Base-by-base conservation (phyloP, 495 filamentous ascomycete genomes). In the Aspergillus leporis region DNA sequence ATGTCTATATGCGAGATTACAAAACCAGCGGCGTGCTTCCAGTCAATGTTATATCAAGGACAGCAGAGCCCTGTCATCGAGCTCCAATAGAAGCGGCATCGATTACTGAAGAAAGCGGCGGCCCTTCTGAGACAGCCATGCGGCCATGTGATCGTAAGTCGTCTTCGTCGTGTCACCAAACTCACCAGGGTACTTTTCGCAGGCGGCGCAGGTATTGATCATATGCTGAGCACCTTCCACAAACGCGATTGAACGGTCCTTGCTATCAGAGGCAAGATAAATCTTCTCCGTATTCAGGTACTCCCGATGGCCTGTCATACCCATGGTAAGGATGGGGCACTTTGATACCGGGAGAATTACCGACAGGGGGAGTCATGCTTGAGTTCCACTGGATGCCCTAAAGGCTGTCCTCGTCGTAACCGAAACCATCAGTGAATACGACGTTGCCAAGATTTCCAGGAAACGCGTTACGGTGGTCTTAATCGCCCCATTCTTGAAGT, bases 241-340 rank as follows among this genome's bases (percentile, higher is more conserved):
- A 45, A 62, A 62, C 0, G 50, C 49, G 43, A 62, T 62, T 14
- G 60, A 8, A 12, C 36, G 53, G 25, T 62, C 60, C 9, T 54
- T 55, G n/a, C 54, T 62, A 21, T 7, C 48, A 16, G 59, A 45
- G 6, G 21, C 32, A 9, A 62, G 55, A 32, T 58, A 46, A 40
- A 62, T 16, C 51, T 62, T 62, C 50, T 62, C 60, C 1, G 60
- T 54, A 31, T 62, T 62, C 21, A 62, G 23, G 21, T 62, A 62
- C 49, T 62, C 60, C 13, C 43, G 58, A 55, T 62, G 60, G 21
- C 60, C 60, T 1, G 60, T 58, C 55, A 58, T 62, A 19, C 60
- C 55, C 60, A 62, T 62, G 31, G 49, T 58, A 6, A 62, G 55
- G 31, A 62, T 22, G 21, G 60, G 55, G 34, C n/a, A 58, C 55